These are phyloP conservation scores for Fusarium brevicatenulatum DNA, from an alignment of 2,329 filamentous ascomycete species.

Conservation along the genomic window DNA sequence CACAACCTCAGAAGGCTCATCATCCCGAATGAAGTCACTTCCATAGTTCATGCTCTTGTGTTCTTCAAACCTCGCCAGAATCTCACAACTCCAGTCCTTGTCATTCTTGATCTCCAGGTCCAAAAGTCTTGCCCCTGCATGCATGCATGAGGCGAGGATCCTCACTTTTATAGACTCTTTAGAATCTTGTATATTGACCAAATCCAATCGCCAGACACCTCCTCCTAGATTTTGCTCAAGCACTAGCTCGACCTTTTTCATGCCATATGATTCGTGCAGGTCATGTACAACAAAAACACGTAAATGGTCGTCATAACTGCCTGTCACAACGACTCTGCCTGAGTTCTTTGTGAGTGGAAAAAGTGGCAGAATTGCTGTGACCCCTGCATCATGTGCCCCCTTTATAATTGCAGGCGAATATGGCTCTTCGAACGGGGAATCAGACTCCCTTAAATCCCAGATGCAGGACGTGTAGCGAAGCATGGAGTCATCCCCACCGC, in stretches of 20 bases:
- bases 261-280: conserved; percentile 52
- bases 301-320: conserved; percentile 89
- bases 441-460: conserved; percentile 25
- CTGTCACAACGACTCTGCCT: conserved; percentile 76
- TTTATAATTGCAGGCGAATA: conserved; percentile 52
- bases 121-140: conserved; percentile 80
- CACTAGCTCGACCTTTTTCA: conserved; percentile 61
- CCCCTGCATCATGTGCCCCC: conserved; percentile 77
- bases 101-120: conserved; percentile 53
- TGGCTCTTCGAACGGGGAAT: conserved; percentile 28
- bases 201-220: conserved; percentile 87
- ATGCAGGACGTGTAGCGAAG: conserved; percentile 59
- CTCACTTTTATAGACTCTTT: conserved; percentile 49
- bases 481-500: conserved; percentile 81
- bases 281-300: conserved; percentile 69
- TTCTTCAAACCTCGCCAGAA: conserved; percentile 80
- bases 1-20: conserved; percentile 42
- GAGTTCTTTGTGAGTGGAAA: conserved; percentile 53
- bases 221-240: conserved; percentile 75
- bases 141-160: conserved; percentile 93
- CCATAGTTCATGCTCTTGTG: conserved; percentile 97
- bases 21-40: conserved; percentile 70
- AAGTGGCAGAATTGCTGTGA: conserved; percentile 86
- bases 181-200: conserved; percentile 56
- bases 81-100: conserved; percentile 67